These are phyloP conservation scores for Knufia fluminis DNA, from an alignment of 2,329 filamentous ascomycete species.

Conservation along the genomic window DNA sequence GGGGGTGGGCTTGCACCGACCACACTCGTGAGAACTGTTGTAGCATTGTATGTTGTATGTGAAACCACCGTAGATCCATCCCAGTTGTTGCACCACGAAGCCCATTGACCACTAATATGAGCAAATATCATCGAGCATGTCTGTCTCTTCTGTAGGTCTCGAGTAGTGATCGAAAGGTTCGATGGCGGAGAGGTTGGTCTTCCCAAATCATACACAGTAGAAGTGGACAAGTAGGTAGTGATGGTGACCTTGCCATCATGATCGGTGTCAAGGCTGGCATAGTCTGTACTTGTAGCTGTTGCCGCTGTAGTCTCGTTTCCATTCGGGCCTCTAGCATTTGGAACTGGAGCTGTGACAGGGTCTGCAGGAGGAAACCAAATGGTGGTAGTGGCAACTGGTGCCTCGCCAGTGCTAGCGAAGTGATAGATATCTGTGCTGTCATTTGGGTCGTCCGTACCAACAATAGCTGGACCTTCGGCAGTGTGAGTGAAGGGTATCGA, in stretches of 20 bases:
- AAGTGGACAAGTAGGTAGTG: conserved; percentile 7
- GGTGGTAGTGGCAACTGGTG: conserved; percentile 4
- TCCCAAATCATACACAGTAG: background rate
- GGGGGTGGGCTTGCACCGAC: background rate
- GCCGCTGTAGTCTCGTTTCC: background rate
- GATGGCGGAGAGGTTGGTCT: background rate
- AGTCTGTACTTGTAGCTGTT: background rate
- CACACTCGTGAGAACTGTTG: conserved; percentile 13
- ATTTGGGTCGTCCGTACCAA: conserved; percentile 18
- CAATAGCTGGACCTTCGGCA: conserved; percentile 16
- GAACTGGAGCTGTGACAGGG: no score
- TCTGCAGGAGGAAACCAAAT: conserved; percentile 4
- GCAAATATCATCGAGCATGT: conserved; percentile 22
- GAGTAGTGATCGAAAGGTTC: background rate
- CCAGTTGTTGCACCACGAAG: conserved; percentile 23
- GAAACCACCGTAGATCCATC: conserved; percentile 15
- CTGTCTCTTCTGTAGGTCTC: conserved; percentile 16
- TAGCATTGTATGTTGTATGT: conserved; percentile 20
- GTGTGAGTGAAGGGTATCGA: conserved; percentile 14
- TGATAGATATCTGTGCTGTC: conserved; percentile 4
- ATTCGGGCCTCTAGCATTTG: background rate
- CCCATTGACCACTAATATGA: conserved; percentile 16
- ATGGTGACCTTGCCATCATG: conserved; percentile 1
- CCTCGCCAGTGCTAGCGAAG: conserved; percentile 12
- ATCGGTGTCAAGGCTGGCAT: background rate